phyloP scores from a whole-genome alignment of 179 eudicot genomes.

The Spinacia oleracea region DNA sequence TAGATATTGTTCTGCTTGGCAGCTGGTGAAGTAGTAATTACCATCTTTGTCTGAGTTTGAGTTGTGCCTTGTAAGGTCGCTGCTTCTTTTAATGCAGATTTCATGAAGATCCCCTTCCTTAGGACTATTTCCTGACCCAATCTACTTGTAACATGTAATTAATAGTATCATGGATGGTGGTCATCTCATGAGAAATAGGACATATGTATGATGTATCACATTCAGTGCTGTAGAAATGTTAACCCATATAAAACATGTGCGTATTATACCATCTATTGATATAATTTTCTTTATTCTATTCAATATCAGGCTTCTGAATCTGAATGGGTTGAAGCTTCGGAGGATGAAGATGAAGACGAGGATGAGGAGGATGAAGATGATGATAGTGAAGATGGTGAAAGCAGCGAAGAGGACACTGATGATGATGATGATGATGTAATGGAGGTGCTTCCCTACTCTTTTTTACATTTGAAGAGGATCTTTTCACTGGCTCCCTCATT shows the following conservation, averaged over 20 bases:
- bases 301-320: conserved; percentile 81
- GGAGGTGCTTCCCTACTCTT: conserved; percentile 45
- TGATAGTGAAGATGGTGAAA: conserved; percentile 45
- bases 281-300: conserved; percentile 2
- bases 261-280: background rate
- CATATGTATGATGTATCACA: background rate
- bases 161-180: background rate
- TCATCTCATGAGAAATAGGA: background rate
- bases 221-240: background rate
- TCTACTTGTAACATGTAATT: background rate
- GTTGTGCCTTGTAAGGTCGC: background rate
- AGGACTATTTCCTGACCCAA: background rate
- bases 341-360: conserved; percentile 83
- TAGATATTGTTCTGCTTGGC: background rate
- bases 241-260: background rate
- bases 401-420: conserved; percentile 48
- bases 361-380: conserved; percentile 57
- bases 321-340: conserved; percentile 95
- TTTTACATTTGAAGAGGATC: background rate
- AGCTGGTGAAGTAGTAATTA: background rate
- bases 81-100: background rate
- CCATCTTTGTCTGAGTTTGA: background rate
- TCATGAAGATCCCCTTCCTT: background rate
- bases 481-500: background rate
- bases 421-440: conserved; percentile 39